phyloP scores from a whole-genome alignment of 768 basidiomycete genomes.

The Suillus ampliporus region DNA sequence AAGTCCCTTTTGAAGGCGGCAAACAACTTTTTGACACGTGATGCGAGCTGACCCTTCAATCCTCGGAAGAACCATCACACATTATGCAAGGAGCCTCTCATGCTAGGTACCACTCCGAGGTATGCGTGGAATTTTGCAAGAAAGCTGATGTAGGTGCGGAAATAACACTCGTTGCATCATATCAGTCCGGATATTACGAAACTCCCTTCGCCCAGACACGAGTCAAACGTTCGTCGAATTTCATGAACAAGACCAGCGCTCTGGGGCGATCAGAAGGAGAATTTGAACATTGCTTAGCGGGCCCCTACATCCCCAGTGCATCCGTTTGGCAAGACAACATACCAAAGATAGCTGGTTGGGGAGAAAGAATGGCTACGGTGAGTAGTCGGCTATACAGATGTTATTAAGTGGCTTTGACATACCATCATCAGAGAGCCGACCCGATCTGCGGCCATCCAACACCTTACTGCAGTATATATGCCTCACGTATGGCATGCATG shows the following conservation, averaged over 20 bases:
- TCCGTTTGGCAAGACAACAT: neutral
- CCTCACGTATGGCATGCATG: neutral
- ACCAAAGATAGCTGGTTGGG: neutral
- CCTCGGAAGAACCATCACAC: slow-evolving; percentile 1
- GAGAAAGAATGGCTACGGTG: neutral
- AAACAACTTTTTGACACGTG: neutral
- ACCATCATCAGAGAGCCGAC: neutral
- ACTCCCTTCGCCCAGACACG: neutral
- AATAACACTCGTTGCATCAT: neutral
- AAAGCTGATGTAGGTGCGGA: neutral
- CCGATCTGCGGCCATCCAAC: neutral
- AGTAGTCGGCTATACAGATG: neutral
- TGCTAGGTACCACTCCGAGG: neutral
- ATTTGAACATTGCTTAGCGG: neutral
- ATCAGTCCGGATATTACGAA: neutral
- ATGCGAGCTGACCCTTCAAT: neutral
- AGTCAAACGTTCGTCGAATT: neutral
- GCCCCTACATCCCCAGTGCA: neutral
- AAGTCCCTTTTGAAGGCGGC: neutral
- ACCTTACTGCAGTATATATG: neutral
- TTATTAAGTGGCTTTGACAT: neutral
- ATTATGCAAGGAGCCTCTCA: neutral
- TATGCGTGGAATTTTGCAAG: neutral
- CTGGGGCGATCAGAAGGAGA: neutral
- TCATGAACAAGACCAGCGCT: neutral